phyloP scores from a whole-genome alignment of 352 stramenopile genomes.

The Pythium aphanidermatum region DNA sequence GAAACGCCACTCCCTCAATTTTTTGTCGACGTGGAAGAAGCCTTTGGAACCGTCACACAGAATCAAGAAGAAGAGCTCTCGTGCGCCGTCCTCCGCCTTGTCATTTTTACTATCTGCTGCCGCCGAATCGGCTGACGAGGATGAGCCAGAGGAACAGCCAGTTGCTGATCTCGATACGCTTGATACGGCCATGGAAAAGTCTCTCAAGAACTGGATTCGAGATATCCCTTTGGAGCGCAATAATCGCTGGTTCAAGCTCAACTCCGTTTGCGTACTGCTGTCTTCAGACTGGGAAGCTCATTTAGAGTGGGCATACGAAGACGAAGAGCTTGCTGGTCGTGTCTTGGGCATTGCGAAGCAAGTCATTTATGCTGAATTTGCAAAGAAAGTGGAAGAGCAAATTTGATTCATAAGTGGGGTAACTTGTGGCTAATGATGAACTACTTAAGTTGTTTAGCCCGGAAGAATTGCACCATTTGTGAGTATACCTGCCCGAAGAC shows the following conservation, averaged over 20 bases:
- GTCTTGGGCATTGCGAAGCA: slow-evolving; percentile 81
- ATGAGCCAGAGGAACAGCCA: slow-evolving; percentile 64
- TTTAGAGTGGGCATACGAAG: slow-evolving; percentile 80
- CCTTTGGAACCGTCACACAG: slow-evolving; percentile 45
- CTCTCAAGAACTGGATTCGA: slow-evolving; percentile 57
- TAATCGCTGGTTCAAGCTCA: slow-evolving; percentile 71
- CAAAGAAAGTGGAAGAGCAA: slow-evolving; percentile 23
- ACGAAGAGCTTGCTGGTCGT: slow-evolving; percentile 77
- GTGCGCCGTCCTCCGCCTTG: slow-evolving; percentile 52
- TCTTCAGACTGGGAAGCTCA: slow-evolving; percentile 76
- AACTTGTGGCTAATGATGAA: slow-evolving; percentile 12
- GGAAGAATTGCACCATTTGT: slow-evolving; percentile 78
- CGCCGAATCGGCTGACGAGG: slow-evolving; percentile 65
- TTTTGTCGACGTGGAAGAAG: slow-evolving; percentile 83
- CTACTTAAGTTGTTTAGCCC: slow-evolving; percentile 30
- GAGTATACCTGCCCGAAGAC: slow-evolving; percentile 70
- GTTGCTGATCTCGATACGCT: slow-evolving; percentile 53
- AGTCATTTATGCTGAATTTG: slow-evolving; percentile 62
- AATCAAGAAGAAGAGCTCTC: slow-evolving; percentile 69
- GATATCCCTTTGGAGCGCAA: slow-evolving; percentile 52
- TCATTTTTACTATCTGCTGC: slow-evolving; percentile 76
- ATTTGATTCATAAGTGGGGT: slow-evolving; percentile 9
- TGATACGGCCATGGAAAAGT: slow-evolving; percentile 33
- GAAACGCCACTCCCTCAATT: slow-evolving; percentile 76
- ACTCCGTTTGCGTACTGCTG: slow-evolving; percentile 55